Evolutionary conservation across 306 rosid species (phyloP).

Genomic region (Oemleria cerasiformis): DNA sequence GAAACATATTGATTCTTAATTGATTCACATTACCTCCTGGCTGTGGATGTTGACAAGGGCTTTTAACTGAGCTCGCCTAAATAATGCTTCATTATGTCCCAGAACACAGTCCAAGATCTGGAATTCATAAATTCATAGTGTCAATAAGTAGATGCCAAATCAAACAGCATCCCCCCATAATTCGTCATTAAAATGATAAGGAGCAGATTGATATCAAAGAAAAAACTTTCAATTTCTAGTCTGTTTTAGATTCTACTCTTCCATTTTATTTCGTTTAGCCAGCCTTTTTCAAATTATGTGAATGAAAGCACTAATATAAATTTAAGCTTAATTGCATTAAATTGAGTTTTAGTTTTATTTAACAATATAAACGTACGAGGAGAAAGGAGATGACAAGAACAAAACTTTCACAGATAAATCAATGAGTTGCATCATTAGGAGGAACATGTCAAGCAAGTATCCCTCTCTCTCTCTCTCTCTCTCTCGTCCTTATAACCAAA

Average conservation of each 20-base stretch:
- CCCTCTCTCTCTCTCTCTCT: background rate
- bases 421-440: background rate
- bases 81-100: conserved; percentile 89
- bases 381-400: background rate
- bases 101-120: conserved; percentile 77
- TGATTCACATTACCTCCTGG: conserved; percentile 59
- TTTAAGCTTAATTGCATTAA: too few relatives aligned
- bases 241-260: too few relatives aligned
- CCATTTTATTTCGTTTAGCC: background rate
- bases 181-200: background rate
- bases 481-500: background rate
- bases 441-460: background rate
- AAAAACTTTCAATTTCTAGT: conserved; percentile 4
- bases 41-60: conserved; percentile 92
- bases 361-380: background rate
- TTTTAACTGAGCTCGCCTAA: conserved; percentile 91
- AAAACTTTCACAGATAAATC: background rate
- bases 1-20: conserved; percentile 13
- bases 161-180: background rate
- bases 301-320: background rate
- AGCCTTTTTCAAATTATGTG: background rate
- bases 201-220: background rate
- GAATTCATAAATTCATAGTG: conserved; percentile 23
- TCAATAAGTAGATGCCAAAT: conserved; percentile 6
- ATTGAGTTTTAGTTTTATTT: background rate